Evolutionary conservation across 2,329 filamentous ascomycete species (phyloP), one percentile per base, ranked within the genome.

Genomic region (Pseudopyricularia cyperi): DNA sequence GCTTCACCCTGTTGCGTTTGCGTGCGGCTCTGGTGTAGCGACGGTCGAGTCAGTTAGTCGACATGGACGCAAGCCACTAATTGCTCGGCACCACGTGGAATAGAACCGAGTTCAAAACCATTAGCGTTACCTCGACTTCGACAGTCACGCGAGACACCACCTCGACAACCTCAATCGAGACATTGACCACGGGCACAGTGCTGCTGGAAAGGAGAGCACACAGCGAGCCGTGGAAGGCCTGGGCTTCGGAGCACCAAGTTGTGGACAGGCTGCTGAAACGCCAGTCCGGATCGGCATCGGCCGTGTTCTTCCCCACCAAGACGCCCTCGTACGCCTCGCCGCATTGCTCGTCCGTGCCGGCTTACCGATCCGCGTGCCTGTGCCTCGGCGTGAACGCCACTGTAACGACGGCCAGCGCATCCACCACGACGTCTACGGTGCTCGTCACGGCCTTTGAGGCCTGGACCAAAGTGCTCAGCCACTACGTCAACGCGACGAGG

Each of bases 311-410:
- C 5, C 47, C 54, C 15, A 51, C 51, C 7, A 37, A 39, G 8
- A 49, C 53, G 1, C 54, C 54, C 7, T 28, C 14, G 12, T 55
- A 55, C 17, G 54, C n/a, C n/a, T n/a, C 52, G 17, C 53, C 52
- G 2, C 32, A 53, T 7, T 60, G 58, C 48, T 53, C 53, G 3
- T 54, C 54, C 19, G 35, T 47, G 14, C 52, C 51, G 11, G 54
- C 52, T 1, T 57, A 55, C 50, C 52, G 53, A 19, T 58, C 57
- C 11, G 56, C 57, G 7, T 60, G 57, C 46, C 57, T 56, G 28
- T 60, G 58, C 35, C 47, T 60, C 17, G 54, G 57, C 39, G 39
- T 57, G 3, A 52, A 55, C 3, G 53, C 30, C 7, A 37, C 49
- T 7, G 55, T 55, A 3, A 53, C 49, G n/a, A 58, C 57, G 7